Base-by-base conservation (phyloP, 768 basidiomycete species). In the Rhizopogon vinicolor region DNA sequence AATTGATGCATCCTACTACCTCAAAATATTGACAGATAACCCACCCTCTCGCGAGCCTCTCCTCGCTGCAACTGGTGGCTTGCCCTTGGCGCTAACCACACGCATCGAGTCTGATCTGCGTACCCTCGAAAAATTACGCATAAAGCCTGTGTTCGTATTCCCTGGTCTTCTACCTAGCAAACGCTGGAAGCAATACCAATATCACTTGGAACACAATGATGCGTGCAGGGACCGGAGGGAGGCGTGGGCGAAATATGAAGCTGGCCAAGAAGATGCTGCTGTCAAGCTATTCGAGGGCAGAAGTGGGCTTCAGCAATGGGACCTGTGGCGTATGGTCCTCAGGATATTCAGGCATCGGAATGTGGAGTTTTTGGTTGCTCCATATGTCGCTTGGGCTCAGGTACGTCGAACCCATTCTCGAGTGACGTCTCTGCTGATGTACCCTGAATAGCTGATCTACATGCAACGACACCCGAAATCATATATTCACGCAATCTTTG, bases 131-230 rank as follows among this genome's bases (percentile, higher is more conserved):
- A 88, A 87, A 73, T 77, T 91, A 35, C 86, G 82, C 61, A 98
- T 99, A 79, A 97, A 96, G 68, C 97, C 97, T 19, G 93, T 99
- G n/a, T 96, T 99, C 64, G 92, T 99, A 50, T 98, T 98, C 72
- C 85, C 91, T 14, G 97, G 97, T 4, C 77, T 99, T 33, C 75
- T 84, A 1, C 89, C 91, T 1, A 85, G 85, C 62, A 86, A 85
- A 59, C 83, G 88, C 54, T 80, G 79, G 75, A 89, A 89, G 70
- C 79, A 78, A 10, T 61, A 61, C 41, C 78, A 80, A 55, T 80
- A 82, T 44, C 77, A 82, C 29, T 66, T 68, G 16, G 84, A 84
- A 61, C 76, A 83, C 60, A 74, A 70, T 44, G 88, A 92, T 44
- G 85, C 84, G 16, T 88, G 86, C 68, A 79, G 84, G 48, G 91